Percentiles rank a stretch among this genome's conserved stretches.
phyloP scores from a whole-genome alignment of 1,284 basidiomycete genomes.

The Rhodotorula glutinis region DNA sequence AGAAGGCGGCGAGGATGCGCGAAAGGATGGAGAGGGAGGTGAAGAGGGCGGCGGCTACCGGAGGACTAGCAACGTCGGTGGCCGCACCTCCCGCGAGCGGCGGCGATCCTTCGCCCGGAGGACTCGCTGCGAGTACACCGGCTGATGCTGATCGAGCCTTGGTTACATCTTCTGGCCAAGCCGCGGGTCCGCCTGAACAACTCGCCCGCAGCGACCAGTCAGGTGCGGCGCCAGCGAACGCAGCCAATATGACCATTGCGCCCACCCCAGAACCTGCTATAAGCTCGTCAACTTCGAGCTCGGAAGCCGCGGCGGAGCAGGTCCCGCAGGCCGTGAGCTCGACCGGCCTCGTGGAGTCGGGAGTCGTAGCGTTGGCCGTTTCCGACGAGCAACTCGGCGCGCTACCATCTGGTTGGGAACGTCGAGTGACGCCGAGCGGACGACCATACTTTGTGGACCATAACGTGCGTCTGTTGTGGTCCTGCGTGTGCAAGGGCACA shows the following conservation, averaged over 20 bases:
- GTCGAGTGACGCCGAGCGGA: constrained; percentile 49
- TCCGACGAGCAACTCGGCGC: constrained; percentile 69
- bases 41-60: not conserved
- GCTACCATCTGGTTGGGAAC: constrained; percentile 90
- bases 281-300: too few relatives aligned
- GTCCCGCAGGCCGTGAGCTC: too few relatives aligned
- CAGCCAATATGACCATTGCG: too few relatives aligned
- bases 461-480: constrained; percentile 57
- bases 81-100: not conserved
- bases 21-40: constrained; percentile 3
- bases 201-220: too few relatives aligned
- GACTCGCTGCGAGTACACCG: too few relatives aligned
- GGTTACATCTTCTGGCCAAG: too few relatives aligned
- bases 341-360: not conserved
- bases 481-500: too few relatives aligned
- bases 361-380: constrained; percentile 61
- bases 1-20: not conserved
- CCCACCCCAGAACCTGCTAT: too few relatives aligned
- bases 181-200: too few relatives aligned
- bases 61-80: not conserved
- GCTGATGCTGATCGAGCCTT: too few relatives aligned
- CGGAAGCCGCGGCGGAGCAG: too few relatives aligned
- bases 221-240: too few relatives aligned
- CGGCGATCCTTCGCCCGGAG: not conserved
- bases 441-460: constrained; percentile 49